These are phyloP conservation scores for Thermoascus crustaceus DNA, from an alignment of 2,329 filamentous ascomycete species.

Conservation along the genomic window DNA sequence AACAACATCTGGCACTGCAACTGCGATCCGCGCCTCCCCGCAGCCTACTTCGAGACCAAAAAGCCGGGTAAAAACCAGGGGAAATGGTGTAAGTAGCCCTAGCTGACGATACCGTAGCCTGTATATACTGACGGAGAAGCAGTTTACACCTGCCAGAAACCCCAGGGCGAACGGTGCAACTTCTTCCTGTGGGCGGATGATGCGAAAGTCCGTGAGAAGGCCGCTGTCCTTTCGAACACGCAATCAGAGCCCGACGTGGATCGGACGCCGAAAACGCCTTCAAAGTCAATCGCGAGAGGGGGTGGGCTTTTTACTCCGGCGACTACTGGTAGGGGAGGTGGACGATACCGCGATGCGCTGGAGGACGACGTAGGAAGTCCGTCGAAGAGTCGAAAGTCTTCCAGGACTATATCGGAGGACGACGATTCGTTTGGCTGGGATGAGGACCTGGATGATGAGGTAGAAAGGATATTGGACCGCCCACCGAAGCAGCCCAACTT, in stretches of 20 bases:
- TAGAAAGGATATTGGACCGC: conserved; percentile 16
- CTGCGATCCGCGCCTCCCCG: conserved; percentile 47
- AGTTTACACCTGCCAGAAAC: conserved; percentile 52
- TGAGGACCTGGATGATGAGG: conserved; percentile 25
- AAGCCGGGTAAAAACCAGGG: conserved; percentile 51
- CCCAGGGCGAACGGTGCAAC: conserved; percentile 41
- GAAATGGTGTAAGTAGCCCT: conserved; percentile 40
- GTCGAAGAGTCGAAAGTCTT: conserved; percentile 21
- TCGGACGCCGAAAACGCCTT: conserved; percentile 17
- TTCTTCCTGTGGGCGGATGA: conserved; percentile 58
- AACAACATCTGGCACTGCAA: conserved; percentile 47
- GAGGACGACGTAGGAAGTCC: conserved; percentile 11
- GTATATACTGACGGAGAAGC: conserved; percentile 4
- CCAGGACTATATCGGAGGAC: conserved; percentile 24
- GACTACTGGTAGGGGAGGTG: conserved; percentile 19
- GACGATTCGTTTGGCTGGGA: conserved; percentile 33
- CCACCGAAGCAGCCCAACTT: conserved; percentile 21
- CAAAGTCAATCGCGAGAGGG: conserved; percentile 6
- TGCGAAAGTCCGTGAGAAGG: conserved; percentile 46
- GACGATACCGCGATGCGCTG: conserved; percentile 8
- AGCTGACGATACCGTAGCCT: neutral
- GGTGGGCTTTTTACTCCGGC: conserved; percentile 27
- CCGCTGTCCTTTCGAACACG: conserved; percentile 42
- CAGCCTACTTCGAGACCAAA: conserved; percentile 48
- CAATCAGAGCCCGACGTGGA: conserved; percentile 39